Percentiles rank a stretch among this genome's conserved stretches.
These are phyloP conservation scores for Rhizophagus sp. DNA, from an alignment of 192 early-diverging fungal species.

Conservation along the genomic window DNA sequence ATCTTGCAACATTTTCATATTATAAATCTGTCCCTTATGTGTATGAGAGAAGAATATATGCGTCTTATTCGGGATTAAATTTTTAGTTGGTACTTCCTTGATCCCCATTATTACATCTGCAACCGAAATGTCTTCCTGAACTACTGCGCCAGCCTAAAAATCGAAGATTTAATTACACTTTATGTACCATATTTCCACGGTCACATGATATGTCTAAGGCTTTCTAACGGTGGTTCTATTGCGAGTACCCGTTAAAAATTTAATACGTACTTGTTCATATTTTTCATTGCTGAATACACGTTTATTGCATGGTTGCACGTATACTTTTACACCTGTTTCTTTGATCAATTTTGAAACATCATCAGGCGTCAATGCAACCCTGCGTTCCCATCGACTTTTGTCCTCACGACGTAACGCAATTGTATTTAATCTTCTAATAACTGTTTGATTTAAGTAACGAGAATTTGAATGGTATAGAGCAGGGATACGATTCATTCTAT, in stretches of 20 bases:
- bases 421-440: slow-evolving; percentile 32
- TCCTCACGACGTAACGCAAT: slow-evolving; percentile 91
- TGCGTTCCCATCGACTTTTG: slow-evolving; percentile 97
- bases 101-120: slow-evolving; percentile 96
- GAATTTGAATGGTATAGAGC: too few relatives aligned
- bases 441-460: not conserved
- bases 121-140: slow-evolving; percentile 83
- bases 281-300: slow-evolving; percentile 87
- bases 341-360: slow-evolving; percentile 82
- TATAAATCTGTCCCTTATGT: slow-evolving; percentile 94
- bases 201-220: not conserved
- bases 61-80: slow-evolving; percentile 85
- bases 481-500: too few relatives aligned
- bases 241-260: not conserved
- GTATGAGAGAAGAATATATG: slow-evolving; percentile 97
- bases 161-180: not conserved
- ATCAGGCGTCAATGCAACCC: slow-evolving; percentile 86
- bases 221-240: too few relatives aligned
- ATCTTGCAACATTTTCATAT: slow-evolving; percentile 86
- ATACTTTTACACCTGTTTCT: slow-evolving; percentile 79
- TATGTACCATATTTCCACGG: not conserved
- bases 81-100: slow-evolving; percentile 88
- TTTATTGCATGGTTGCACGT: slow-evolving; percentile 93
- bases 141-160: slow-evolving; percentile 72
- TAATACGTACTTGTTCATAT: slow-evolving; percentile 63